phyloP scores from a whole-genome alignment of 306 rosid genomes.

The Inga oerstediana region DNA sequence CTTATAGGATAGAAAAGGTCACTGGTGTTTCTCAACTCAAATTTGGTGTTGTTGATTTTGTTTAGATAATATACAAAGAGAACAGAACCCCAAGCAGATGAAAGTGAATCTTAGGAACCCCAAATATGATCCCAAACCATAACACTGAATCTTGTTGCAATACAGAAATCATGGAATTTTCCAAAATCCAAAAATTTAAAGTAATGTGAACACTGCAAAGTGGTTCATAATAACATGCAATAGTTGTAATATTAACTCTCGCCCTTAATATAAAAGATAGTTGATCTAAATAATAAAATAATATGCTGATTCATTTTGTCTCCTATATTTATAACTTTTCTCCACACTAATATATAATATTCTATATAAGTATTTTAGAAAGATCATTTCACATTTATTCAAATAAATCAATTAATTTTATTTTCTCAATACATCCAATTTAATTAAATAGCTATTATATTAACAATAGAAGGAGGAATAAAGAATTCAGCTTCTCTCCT shows the following conservation, averaged over 20 bases:
- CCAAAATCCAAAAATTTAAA: neutral
- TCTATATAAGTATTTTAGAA: too few species aligned
- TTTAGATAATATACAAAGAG: slow-evolving; percentile 8
- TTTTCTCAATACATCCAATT: too few species aligned
- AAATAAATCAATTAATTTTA: too few species aligned
- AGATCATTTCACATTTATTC: too few species aligned
- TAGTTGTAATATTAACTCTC: too few species aligned
- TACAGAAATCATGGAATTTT: neutral
- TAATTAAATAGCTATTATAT: too few species aligned
- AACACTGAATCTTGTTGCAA: neutral
- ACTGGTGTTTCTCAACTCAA: neutral
- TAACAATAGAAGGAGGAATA: too few species aligned
- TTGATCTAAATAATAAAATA: too few species aligned
- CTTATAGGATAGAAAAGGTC: neutral
- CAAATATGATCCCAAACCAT: slow-evolving; percentile 7
- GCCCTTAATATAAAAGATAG: too few species aligned
- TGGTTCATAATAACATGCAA: neutral
- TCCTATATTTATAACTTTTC: too few species aligned
- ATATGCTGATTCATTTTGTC: too few species aligned
- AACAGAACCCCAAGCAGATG: slow-evolving; percentile 1
- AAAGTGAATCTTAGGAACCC: neutral
- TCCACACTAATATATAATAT: too few species aligned
- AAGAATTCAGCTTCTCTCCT: neutral
- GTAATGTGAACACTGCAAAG: neutral
- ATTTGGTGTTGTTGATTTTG: neutral